Evolutionary conservation across 2,329 filamentous ascomycete genomes (phyloP).

Genomic region (Tolypocladium ophioglossoides): DNA sequence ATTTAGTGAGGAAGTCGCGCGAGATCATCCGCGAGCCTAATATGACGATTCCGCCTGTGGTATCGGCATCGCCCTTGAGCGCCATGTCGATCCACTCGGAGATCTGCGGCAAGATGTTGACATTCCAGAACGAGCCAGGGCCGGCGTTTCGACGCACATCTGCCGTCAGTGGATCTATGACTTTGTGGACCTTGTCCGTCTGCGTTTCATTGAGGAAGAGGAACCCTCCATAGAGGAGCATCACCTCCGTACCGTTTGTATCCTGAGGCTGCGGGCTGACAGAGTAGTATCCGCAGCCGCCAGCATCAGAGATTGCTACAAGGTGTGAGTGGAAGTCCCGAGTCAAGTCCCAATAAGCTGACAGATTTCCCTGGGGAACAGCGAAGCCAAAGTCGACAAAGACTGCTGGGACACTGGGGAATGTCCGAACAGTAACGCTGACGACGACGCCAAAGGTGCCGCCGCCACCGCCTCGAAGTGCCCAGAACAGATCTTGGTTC

Average conservation of each 20-base stretch:
- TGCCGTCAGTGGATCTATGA: slow-evolving; percentile 1
- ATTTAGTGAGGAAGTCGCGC: slow-evolving; percentile 16
- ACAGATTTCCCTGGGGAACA: slow-evolving; percentile 14
- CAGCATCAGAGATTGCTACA: slow-evolving; percentile 22
- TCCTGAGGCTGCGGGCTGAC: slow-evolving; percentile 10
- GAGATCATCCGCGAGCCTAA: slow-evolving; percentile 10
- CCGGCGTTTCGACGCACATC: background rate
- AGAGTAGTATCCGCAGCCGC: slow-evolving; percentile 26
- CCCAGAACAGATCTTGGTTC: slow-evolving; percentile 32
- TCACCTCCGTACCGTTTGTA: slow-evolving; percentile 1
- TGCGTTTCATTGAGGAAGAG: slow-evolving; percentile 4
- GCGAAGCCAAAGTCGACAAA: slow-evolving; percentile 16
- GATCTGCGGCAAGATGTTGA: background rate
- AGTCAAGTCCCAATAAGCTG: slow-evolving; percentile 20
- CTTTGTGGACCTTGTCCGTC: slow-evolving; percentile 2
- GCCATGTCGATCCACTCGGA: slow-evolving; percentile 1
- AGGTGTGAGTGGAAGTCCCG: slow-evolving; percentile 18
- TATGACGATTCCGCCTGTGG: slow-evolving; percentile 11
- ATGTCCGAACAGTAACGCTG: slow-evolving; percentile 29
- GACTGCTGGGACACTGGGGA: slow-evolving; percentile 23
- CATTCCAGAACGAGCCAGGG: slow-evolving; percentile 1
- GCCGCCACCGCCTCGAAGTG: slow-evolving; percentile 34
- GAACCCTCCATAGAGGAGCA: background rate
- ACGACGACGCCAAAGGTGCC: slow-evolving; percentile 33
- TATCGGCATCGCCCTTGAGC: slow-evolving; percentile 11